Evolutionary conservation across 495 filamentous ascomycete species (phyloP), one percentile per base, ranked within the genome.

Genomic region (Aspergillus panamensis): DNA sequence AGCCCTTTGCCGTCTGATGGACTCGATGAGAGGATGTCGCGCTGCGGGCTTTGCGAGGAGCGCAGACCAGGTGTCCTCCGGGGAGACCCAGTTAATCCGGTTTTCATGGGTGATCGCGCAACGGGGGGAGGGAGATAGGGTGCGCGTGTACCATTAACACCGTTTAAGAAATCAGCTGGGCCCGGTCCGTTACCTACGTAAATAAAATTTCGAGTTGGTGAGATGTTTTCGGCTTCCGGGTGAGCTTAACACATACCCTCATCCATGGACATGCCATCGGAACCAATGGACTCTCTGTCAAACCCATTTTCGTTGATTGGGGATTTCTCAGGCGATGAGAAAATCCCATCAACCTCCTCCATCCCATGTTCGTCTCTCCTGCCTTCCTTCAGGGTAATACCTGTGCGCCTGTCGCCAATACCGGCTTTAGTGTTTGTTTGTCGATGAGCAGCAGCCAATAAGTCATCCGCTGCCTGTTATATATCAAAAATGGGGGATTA

Each of bases 331-430:
- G 93, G 92, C 10, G 93, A 96, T 3, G 92, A 96, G 72, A 96
- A 97, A 61, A 96, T 83, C 48, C 80, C 81, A 21, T 90, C 87
- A 52, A 96, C 80, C 33, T 85, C 84, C 69, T 97, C 91, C 73
- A 98, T 82, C 70, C 95, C 94, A 80, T 96, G 77, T 67, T 92
- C 94, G 73, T 97, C 91, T 73, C 91, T 87, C 51, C 87, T 74
- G 40, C 90, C 90, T 72, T 97, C 91, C 66, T 83, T 81, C 29
- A 98, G 70, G 1, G 84, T 88, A 31, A 95, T 79, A 20, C 94
- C 94, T 8, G 94, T 98, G 81, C 93, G 81, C 63, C 85, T 88
- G 61, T 55, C 31, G 47, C 25, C 42, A 49, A 42, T 45, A 61
- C 63, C 35, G 58, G 60, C 48, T 16, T 37, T 16, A 21, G 51